Conservation (phyloP, 1,139 yeast species). For the Geotrichum carabidarum region DNA sequence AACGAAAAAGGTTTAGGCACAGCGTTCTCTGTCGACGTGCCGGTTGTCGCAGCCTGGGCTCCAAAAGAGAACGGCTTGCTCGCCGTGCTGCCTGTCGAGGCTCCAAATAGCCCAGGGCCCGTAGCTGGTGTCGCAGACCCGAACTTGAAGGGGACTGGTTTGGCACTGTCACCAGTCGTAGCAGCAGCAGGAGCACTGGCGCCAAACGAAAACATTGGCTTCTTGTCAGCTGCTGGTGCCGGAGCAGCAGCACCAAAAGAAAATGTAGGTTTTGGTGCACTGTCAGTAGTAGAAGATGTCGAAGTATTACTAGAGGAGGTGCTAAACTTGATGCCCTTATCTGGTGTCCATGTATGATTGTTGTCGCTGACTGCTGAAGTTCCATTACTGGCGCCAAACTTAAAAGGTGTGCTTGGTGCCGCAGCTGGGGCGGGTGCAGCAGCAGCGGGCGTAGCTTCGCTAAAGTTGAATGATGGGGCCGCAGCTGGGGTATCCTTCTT, state of each 20-base stretch:
- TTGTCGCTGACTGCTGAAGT: conserved; percentile 14
- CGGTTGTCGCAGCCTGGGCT: not conserved
- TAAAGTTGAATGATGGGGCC: conserved; percentile 21
- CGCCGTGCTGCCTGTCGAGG: not conserved
- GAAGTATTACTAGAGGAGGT: conserved; percentile 4
- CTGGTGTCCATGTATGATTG: conserved; percentile 35
- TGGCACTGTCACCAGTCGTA: conserved; percentile 18
- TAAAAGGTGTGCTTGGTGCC: conserved; percentile 18
- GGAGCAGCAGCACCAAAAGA: conserved; percentile 29
- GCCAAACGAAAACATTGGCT: conserved; percentile 32
- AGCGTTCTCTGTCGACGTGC: not conserved
- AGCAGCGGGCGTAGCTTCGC: conserved; percentile 20
- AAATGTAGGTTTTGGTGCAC: conserved; percentile 22
- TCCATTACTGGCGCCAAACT: conserved; percentile 18
- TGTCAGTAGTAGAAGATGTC: not conserved
- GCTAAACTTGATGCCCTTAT: conserved; percentile 36
- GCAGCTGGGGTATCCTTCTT: conserved; percentile 10
- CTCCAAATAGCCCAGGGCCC: not conserved
- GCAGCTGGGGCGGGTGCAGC: conserved; percentile 6
- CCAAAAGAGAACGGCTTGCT: not conserved
- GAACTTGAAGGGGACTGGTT: conserved; percentile 24
- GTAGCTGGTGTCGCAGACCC: conserved; percentile 3
- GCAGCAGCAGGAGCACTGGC: conserved; percentile 13
- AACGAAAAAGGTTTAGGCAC: conserved; percentile 27
- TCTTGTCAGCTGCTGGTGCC: conserved; percentile 6